Evolutionary conservation across 83 land plant genomes (phyloP).

Genomic region (Isoetes engelmannii): DNA sequence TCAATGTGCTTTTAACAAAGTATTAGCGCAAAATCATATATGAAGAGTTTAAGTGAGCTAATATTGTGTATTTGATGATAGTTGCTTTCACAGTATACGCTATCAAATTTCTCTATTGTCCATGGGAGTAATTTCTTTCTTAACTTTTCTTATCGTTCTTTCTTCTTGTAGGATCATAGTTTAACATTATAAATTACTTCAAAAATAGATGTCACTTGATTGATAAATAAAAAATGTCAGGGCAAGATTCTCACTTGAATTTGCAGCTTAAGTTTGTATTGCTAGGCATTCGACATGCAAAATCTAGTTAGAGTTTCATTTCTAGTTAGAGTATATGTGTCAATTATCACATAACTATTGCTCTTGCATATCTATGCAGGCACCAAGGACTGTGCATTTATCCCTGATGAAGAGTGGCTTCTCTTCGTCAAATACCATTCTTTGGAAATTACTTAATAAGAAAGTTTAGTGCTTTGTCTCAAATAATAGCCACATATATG

Average conservation of each 20-base stretch:
- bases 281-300: not conserved
- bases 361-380: not conserved
- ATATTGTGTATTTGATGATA: too few species aligned
- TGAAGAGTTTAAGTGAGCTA: too few species aligned
- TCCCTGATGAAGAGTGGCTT: constrained; percentile 30
- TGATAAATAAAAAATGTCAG: not conserved
- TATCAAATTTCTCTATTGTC: too few species aligned
- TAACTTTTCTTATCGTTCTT: too few species aligned
- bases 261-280: not conserved
- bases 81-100: too few species aligned
- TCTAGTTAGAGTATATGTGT: not conserved
- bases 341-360: not conserved
- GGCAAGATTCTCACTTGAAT: not conserved
- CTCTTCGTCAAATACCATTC: constrained; percentile 23
- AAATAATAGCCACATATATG: constrained; percentile 24
- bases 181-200: too few species aligned
- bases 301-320: not conserved
- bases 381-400: constrained; percentile 19
- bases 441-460: constrained; percentile 26
- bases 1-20: too few species aligned
- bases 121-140: too few species aligned
- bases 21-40: too few species aligned
- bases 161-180: too few species aligned
- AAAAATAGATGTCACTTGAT: not conserved
- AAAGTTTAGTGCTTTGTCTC: constrained; percentile 31